Evolutionary conservation across 208 protist species (phyloP), one percentile per base, ranked within the genome.

Genomic region (Trypanosoma caninum): DNA sequence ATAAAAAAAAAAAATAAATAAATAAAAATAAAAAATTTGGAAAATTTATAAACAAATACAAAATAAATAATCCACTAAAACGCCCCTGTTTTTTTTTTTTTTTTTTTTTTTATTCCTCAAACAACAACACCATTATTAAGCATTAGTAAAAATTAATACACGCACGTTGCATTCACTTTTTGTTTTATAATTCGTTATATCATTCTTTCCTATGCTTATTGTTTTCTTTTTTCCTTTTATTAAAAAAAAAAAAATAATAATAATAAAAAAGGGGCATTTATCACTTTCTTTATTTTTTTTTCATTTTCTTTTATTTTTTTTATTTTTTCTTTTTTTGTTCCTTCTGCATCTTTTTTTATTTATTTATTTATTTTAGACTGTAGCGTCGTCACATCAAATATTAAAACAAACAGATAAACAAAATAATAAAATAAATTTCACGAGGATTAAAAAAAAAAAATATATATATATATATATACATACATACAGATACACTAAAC

Each of bases 21-120:
- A 51, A 41, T 38, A 53, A 54, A 41, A 37, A 34, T 31, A 63
- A 50, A 60, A 47, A 54, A 63, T 33, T 27, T 16, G 45, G 23
- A 25, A 23, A 31, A 46, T 7, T 25, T 18, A 5, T 18, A 18
- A 46, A 62, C 52, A 61, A 46, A 67, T 35, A 51, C 25, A n/a
- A 25, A 40, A 44, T 53, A 58, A 55, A 52, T 31, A 25, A 40
- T 38, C 38, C 20, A 10, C 22, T 33, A 27, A 40, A 16, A 16
- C 3, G 38, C 14, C 7, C 14, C 38, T 38, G 3, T 52, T 27
- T 2, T 31, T 9, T 7, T 4, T 3, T 25, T 31, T 27, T 2
- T 52, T 55, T 38, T n/a, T n/a, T n/a, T n/a, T n/a, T n/a, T n/a
- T n/a, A n/a, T n/a, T n/a, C n/a, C n/a, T n/a, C n/a, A n/a, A n/a